Conservation (phyloP, 1,139 yeast species). For the Sugiyamaella sp. region DNA sequence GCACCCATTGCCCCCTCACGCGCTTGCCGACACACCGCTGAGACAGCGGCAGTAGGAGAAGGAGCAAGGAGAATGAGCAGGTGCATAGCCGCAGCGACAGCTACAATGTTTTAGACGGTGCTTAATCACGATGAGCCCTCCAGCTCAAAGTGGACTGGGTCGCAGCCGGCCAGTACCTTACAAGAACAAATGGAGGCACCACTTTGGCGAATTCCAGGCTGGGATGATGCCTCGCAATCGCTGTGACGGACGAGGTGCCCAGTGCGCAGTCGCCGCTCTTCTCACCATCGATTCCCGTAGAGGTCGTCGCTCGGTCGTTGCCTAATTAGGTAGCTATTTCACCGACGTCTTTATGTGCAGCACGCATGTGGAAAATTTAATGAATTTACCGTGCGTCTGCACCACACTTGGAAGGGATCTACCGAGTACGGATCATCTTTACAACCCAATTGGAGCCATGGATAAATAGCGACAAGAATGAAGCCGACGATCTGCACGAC, state of each 20-base stretch:
- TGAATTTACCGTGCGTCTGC: conserved; percentile 13
- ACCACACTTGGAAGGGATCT: not conserved
- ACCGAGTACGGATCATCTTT: conserved; percentile 14
- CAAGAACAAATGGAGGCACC: no score
- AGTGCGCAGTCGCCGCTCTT: not conserved
- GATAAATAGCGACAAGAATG: conserved; percentile 1
- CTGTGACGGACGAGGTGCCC: not conserved
- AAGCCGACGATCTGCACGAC: not conserved
- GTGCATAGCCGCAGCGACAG: no score
- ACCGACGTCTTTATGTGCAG: conserved; percentile 9
- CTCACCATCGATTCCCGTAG: no score
- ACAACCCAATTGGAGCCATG: not conserved
- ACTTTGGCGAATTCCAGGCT: no score
- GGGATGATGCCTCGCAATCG: no score
- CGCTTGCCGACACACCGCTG: conserved; percentile 2
- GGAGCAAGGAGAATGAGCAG: not conserved
- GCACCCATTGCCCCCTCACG: not conserved
- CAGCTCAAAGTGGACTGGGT: no score
- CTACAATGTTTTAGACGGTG: no score
- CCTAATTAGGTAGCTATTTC: conserved; percentile 4
- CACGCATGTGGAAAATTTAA: conserved; percentile 6
- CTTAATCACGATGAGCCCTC: no score
- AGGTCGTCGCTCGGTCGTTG: not conserved
- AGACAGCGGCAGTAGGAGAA: no score
- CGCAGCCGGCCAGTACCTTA: no score